A percentile compares a stretch with the other conserved stretches of the same genome.
Evolutionary conservation across 257 asterid species (phyloP).

Genomic region (Solanum etuberosum): DNA sequence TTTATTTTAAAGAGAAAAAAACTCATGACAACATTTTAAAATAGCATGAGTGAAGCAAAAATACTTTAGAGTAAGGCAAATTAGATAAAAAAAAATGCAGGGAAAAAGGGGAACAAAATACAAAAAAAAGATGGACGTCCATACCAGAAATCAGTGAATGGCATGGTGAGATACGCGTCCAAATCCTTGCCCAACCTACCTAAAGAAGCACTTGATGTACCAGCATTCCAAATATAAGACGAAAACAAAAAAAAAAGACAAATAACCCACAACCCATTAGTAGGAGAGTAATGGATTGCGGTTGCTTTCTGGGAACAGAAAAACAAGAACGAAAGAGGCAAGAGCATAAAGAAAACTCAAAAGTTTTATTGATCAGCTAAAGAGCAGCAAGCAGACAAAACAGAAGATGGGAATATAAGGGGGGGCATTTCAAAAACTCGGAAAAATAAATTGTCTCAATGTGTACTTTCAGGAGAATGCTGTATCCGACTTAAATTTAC

Average conservation of each 20-base stretch:
- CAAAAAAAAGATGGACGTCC: background rate
- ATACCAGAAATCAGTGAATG: background rate
- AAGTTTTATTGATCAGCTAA: conserved; percentile 43
- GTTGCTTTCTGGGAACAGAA: background rate
- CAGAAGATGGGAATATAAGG: conserved; percentile 14
- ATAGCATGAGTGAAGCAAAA: background rate
- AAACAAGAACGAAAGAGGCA: background rate
- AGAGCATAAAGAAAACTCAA: background rate
- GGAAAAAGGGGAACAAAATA: background rate
- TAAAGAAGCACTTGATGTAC: background rate
- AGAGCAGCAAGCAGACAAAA: conserved; percentile 37
- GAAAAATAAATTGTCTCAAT: conserved; percentile 77
- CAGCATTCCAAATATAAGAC: background rate
- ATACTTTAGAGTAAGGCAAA: background rate
- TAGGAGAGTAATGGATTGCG: background rate
- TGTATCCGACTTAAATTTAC: conserved; percentile 97
- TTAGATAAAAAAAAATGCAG: background rate
- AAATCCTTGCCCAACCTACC: background rate
- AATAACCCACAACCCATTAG: background rate
- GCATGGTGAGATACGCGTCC: background rate
- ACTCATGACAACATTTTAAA: background rate
- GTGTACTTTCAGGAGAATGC: conserved; percentile 99
- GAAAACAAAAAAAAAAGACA: background rate
- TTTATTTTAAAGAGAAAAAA: no score
- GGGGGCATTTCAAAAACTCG: conserved; percentile 46